A percentile compares a stretch with the other conserved stretches of the same genome.
Conservation (phyloP, 2,329 filamentous ascomycete genomes). For the Aspergillus luchuensis region DNA sequence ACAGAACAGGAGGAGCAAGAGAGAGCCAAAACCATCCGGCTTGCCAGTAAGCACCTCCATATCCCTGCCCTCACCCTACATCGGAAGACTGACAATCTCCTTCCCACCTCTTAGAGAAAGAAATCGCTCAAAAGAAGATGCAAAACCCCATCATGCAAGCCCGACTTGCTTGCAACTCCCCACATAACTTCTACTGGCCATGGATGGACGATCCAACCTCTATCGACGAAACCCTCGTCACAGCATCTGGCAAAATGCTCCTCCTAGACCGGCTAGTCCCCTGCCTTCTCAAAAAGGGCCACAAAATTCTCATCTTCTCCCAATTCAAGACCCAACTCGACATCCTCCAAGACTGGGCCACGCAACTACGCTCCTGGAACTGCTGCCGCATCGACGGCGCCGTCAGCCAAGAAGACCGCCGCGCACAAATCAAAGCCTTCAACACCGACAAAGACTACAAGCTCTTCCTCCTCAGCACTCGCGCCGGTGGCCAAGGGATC, state of each 20-base stretch:
- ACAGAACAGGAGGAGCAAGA: conserved; percentile 64
- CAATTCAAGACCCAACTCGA: conserved; percentile 96
- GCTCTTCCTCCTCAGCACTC: conserved; percentile 84
- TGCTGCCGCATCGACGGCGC: conserved; percentile 89
- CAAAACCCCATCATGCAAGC: conserved; percentile 93
- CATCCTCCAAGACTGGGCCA: conserved; percentile 83
- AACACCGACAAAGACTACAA: conserved; percentile 67
- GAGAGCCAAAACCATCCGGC: conserved; percentile 67
- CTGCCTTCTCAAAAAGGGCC: conserved; percentile 68
- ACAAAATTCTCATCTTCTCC: conserved; percentile 94
- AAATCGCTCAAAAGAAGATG: conserved; percentile 87
- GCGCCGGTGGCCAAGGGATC: conserved; percentile 92
- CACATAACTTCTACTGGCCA: conserved; percentile 95
- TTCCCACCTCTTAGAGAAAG: conserved; percentile 61
- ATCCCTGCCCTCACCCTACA: not conserved
- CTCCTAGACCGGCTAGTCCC: conserved; percentile 85
- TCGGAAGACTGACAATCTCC: conserved; percentile 13
- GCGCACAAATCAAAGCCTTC: conserved; percentile 71
- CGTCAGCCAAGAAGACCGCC: conserved; percentile 72
- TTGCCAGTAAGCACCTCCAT: conserved; percentile 64
- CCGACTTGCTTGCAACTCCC: conserved; percentile 86
- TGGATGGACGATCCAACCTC: conserved; percentile 66
- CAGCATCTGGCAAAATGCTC: conserved; percentile 92
- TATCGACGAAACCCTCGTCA: conserved; percentile 79
- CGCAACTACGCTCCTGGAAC: conserved; percentile 73